Conservation (phyloP, 1,284 basidiomycete genomes). For the Austroboletus sp. region DNA sequence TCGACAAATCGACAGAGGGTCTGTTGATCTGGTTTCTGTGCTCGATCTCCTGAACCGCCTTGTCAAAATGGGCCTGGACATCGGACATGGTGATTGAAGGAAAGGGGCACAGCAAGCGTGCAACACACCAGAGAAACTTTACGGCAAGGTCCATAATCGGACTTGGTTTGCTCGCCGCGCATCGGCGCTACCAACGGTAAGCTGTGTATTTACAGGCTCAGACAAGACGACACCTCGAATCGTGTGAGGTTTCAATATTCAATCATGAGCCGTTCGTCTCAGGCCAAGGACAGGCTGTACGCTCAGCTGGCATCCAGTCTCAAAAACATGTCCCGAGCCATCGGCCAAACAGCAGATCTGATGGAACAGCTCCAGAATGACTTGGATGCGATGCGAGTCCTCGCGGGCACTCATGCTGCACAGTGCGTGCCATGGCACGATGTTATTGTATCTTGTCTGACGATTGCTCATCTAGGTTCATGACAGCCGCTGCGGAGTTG, state of each 20-base stretch:
- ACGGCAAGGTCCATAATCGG: conserved; percentile 18
- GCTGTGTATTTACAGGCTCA: too few species aligned
- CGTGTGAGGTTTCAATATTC: conserved; percentile 18
- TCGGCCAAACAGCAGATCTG: conserved; percentile 61
- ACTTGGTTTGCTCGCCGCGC: neutral
- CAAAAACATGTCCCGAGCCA: conserved; percentile 52
- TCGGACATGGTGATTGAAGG: conserved; percentile 33
- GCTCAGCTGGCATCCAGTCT: conserved; percentile 58
- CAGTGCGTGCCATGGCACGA: conserved; percentile 44
- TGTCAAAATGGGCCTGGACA: conserved; percentile 53
- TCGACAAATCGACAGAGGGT: conserved; percentile 68
- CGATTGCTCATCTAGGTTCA: conserved; percentile 42
- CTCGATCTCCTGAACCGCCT: conserved; percentile 69
- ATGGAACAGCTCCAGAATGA: conserved; percentile 65
- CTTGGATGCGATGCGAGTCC: conserved; percentile 62
- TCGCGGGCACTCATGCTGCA: conserved; percentile 65
- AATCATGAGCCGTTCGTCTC: conserved; percentile 37
- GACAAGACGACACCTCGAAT: neutral
- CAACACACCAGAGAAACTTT: neutral
- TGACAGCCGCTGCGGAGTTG: conserved; percentile 55
- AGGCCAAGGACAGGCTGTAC: conserved; percentile 67
- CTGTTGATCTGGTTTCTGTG: conserved; percentile 53
- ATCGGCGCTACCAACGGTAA: too few species aligned
- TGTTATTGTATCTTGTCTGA: neutral
- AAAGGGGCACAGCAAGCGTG: too few species aligned